phyloP scores from a whole-genome alignment of 2,329 filamentous ascomycete species.

The Paradendryphiella salina region DNA sequence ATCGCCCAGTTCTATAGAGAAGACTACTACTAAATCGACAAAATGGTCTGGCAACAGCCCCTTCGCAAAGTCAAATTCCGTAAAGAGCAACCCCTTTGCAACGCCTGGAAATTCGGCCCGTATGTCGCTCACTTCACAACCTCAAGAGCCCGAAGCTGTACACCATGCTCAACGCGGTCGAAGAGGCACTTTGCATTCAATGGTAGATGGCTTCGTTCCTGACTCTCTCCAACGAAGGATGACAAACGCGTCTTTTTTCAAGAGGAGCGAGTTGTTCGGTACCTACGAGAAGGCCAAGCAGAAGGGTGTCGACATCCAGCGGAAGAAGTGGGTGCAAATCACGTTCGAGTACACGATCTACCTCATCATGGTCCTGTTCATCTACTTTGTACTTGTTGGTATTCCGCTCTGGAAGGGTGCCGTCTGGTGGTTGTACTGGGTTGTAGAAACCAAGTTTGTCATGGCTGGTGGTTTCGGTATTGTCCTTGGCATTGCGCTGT shows the following conservation, averaged over 20 bases:
- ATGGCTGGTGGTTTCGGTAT: conserved; percentile 50
- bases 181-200: conserved; percentile 21
- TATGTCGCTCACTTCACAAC: neutral
- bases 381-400: conserved; percentile 55
- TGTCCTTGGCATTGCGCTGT: conserved; percentile 30
- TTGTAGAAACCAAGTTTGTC: conserved; percentile 43
- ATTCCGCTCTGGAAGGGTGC: conserved; percentile 54
- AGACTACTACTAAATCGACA: neutral
- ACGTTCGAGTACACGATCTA: conserved; percentile 49
- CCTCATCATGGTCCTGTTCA: conserved; percentile 40
- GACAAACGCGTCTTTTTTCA: conserved; percentile 22
- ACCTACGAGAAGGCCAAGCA: conserved; percentile 33
- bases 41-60: conserved; percentile 17
- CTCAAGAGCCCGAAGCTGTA: conserved; percentile 14
- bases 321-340: conserved; percentile 43
- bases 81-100: conserved; percentile 13
- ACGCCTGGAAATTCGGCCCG: conserved; percentile 6
- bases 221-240: conserved; percentile 19
- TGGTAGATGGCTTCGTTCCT: conserved; percentile 25
- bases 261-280: conserved; percentile 22
- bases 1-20: conserved; percentile 1
- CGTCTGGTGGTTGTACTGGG: conserved; percentile 14
- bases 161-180: conserved; percentile 9
- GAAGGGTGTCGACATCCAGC: conserved; percentile 28
- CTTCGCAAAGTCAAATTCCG: conserved; percentile 16